phyloP scores from a whole-genome alignment of 177 flowering plant genomes.

The Tripterygium wilfordii region DNA sequence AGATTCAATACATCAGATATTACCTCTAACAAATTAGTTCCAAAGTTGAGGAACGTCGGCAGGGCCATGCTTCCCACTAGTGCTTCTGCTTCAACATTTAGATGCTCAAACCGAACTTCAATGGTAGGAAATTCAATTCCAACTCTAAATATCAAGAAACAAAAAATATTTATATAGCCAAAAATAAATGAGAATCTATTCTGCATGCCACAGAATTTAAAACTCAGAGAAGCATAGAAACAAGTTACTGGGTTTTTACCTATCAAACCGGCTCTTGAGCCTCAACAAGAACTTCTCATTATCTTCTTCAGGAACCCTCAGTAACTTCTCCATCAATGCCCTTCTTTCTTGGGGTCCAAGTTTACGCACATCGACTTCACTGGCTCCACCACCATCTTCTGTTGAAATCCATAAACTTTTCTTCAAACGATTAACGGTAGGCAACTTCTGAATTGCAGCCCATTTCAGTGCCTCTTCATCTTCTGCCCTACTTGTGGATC shows the following conservation, averaged over 20 bases:
- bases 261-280: conserved; percentile 60
- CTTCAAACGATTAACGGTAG: conserved; percentile 41
- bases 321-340: conserved; percentile 32
- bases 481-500: conserved; percentile 31
- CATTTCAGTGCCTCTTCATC: conserved; percentile 62
- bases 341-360: conserved; percentile 34
- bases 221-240: background rate
- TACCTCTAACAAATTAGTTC: conserved; percentile 20
- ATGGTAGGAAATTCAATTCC: conserved; percentile 64
- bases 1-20: background rate
- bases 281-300: conserved; percentile 70
- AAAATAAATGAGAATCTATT: too few relatives aligned
- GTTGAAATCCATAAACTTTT: conserved; percentile 33
- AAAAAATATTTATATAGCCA: too few relatives aligned
- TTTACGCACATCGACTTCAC: conserved; percentile 26
- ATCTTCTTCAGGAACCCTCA: conserved; percentile 53
- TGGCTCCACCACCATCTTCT: conserved; percentile 20
- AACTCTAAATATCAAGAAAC: conserved; percentile 30
- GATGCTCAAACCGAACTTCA: conserved; percentile 69
- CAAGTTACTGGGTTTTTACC: conserved; percentile 22
- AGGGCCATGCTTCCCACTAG: conserved; percentile 63
- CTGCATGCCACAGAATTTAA: too few relatives aligned
- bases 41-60: conserved; percentile 61
- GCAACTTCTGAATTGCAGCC: conserved; percentile 59
- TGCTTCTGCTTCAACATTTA: conserved; percentile 60